Base-by-base conservation (phyloP, 345 rosid genomes). In the Arabis hirsuta region DNA sequence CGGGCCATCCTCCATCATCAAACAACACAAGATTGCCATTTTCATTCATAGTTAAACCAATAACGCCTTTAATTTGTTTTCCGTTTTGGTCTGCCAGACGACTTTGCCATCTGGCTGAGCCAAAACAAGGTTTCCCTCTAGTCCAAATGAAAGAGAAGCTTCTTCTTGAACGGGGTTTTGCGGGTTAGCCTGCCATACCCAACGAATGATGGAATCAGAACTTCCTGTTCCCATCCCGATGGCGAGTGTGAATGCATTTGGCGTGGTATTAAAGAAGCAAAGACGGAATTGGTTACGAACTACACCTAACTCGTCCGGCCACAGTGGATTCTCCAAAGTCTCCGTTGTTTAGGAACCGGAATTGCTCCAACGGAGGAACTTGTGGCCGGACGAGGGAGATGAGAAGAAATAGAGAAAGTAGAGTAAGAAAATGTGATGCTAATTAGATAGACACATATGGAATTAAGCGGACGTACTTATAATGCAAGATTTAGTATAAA, bases 141-240 rank as follows among this genome's bases (percentile, higher is more conserved):
- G 67, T 1, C 82, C 73, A 6, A 88, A 58, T 1, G 83, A 44
- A 7, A 88, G 66, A 1, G 88, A 81, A 6, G 88, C 86, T 0
- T 74, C 83, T 60, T 84, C 85, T 2, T 69, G 29, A 8, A 88
- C 87, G 0, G 88, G 90, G 24, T 69, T 67, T 27, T 83, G 81
- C 1, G 82, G 69, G 76, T 88, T 86, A 55, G 86, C 93, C 62
- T 82, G 84, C 88, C 90, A 84, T 0, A 81, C 90, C 90, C 87
- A 86, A 3, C 90, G 81, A 45, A 82, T 64, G 1, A 77, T 47
- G 12, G 87, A 80, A 61, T 80, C 84, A 0, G 86, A 82, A n/a
- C 78, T 54, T 3, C 69, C 72, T 12, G 80, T 80, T 16, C 77
- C 87, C 90, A 86, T 82, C 10, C 86, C 76, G 0, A 83, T 67